Evolutionary conservation across 1,284 basidiomycete genomes (phyloP).

Genomic region (Cryptococcus amylolentus): DNA sequence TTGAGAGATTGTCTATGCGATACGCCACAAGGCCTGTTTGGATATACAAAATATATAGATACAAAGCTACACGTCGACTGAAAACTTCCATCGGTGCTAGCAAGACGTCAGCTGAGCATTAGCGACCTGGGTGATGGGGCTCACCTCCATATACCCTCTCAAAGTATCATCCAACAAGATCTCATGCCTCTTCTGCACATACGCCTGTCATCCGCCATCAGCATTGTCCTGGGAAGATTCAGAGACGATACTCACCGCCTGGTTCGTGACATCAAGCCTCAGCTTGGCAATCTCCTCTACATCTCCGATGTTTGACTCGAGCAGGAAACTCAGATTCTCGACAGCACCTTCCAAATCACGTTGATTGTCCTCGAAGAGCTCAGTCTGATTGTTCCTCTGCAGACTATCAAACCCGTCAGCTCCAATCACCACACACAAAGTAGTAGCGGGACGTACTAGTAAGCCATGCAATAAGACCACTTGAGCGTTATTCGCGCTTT

Average conservation of each 20-base stretch:
- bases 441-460: constrained; percentile 58
- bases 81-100: constrained; percentile 51
- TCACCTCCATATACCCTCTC: constrained; percentile 78
- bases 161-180: constrained; percentile 94
- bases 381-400: constrained; percentile 83
- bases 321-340: constrained; percentile 85
- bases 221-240: constrained; percentile 5
- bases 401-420: constrained; percentile 39
- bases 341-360: constrained; percentile 91
- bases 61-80: constrained; percentile 11
- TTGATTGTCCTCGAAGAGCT: constrained; percentile 96
- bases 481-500: constrained; percentile 93
- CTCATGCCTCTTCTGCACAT: constrained; percentile 92
- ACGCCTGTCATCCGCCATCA: constrained; percentile 59
- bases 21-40: background rate
- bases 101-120: background rate
- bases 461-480: constrained; percentile 99
- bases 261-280: constrained; percentile 89
- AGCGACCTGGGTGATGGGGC: constrained; percentile 39
- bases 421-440: background rate
- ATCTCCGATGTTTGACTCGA: constrained; percentile 81
- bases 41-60: no score
- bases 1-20: background rate
- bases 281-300: constrained; percentile 74
- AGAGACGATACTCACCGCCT: constrained; percentile 61